These are phyloP conservation scores for Sanguinoderma infundibulare DNA, from an alignment of 1,284 basidiomycete genomes.

Conservation along the genomic window DNA sequence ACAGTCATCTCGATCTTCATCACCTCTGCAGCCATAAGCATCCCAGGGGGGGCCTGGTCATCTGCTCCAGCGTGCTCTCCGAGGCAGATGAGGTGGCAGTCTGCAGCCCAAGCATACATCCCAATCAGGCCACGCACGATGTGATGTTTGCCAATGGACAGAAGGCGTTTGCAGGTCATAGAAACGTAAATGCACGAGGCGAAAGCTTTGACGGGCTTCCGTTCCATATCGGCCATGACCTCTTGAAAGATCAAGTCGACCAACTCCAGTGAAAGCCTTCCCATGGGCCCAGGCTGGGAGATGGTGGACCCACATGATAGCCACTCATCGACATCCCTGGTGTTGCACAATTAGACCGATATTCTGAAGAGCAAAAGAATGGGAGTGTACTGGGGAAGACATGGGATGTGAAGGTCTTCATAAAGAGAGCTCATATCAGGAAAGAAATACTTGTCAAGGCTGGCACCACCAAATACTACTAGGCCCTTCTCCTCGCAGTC, in stretches of 20 bases:
- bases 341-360: too few species aligned
- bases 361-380: too few species aligned
- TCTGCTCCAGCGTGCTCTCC: slow-evolving; percentile 13
- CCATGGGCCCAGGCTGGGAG: not conserved
- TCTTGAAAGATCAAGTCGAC: not conserved
- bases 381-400: too few species aligned
- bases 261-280: not conserved
- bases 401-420: too few species aligned
- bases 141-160: slow-evolving; percentile 2
- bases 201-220: too few species aligned
- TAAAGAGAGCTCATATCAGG: too few species aligned
- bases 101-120: slow-evolving; percentile 2
- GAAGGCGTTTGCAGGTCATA: slow-evolving; percentile 14
- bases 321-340: not conserved
- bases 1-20: not conserved
- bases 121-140: not conserved
- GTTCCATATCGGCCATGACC: not conserved
- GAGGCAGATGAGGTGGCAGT: slow-evolving; percentile 21
- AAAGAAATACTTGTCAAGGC: too few species aligned
- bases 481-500: too few species aligned
- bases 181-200: too few species aligned
- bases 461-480: too few species aligned
- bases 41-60: slow-evolving; percentile 5
- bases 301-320: not conserved
- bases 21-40: slow-evolving; percentile 15